A percentile compares a stretch with the other conserved stretches of the same genome.
Conservation (phyloP, 257 asterid genomes). For the Pogostemon cablin region DNA sequence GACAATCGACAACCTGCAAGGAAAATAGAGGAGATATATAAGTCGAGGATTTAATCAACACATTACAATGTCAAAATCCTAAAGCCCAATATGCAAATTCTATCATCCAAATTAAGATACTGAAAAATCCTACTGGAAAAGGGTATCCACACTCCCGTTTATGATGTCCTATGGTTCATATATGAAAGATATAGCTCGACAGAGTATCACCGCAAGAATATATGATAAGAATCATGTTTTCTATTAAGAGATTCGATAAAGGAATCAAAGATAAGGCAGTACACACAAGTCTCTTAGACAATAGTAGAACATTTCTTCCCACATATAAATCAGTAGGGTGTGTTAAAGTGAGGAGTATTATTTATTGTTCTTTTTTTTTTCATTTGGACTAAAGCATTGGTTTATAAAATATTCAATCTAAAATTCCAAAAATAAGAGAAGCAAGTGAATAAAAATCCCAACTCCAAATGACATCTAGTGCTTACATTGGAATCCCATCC, state of each 20-base stretch:
- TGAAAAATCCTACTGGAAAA: slow-evolving; percentile 19
- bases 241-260: not conserved
- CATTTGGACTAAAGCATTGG: slow-evolving; percentile 1
- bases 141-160: not conserved
- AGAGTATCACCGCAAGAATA: not conserved
- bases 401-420: slow-evolving; percentile 12
- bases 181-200: not conserved
- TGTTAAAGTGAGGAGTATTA: not conserved
- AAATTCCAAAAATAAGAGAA: not conserved
- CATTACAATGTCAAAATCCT: not conserved
- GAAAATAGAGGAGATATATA: slow-evolving; percentile 21
- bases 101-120: not conserved
- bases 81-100: not conserved
- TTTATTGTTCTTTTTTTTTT: not conserved
- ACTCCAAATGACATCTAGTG: not conserved
- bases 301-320: not conserved
- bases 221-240: not conserved
- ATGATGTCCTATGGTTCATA: not conserved
- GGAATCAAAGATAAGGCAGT: not conserved
- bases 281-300: not conserved
- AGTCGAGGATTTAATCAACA: slow-evolving; percentile 3
- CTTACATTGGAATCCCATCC: not conserved
- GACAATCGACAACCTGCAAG: slow-evolving; percentile 86
- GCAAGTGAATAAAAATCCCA: not conserved
- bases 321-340: not conserved